These are phyloP conservation scores for Trichoderma cornu-damae DNA, from an alignment of 2,329 filamentous ascomycete species.

Conservation along the genomic window DNA sequence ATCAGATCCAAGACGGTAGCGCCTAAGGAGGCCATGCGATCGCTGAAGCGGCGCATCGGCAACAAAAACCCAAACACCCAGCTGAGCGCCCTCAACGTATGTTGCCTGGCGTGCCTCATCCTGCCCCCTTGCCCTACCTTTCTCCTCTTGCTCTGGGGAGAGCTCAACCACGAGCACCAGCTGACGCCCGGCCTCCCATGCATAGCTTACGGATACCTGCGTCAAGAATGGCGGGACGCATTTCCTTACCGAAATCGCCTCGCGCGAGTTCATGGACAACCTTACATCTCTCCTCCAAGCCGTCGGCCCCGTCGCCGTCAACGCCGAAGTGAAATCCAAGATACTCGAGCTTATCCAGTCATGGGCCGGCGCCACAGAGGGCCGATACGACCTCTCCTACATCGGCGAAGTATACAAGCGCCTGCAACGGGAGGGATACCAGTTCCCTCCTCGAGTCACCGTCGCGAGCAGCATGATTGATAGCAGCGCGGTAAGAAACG, in stretches of 20 bases:
- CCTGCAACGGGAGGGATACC: constrained; percentile 78
- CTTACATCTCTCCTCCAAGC: constrained; percentile 83
- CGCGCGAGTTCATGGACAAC: constrained; percentile 97
- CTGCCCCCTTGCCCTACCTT: neutral
- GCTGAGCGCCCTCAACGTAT: constrained; percentile 84
- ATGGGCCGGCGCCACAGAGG: constrained; percentile 87
- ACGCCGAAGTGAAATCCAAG: constrained; percentile 79
- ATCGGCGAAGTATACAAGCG: constrained; percentile 81
- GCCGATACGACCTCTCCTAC: constrained; percentile 75
- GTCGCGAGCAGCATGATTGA: constrained; percentile 98
- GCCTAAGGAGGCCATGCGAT: constrained; percentile 97
- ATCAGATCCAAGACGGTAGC: constrained; percentile 97
- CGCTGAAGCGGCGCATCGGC: constrained; percentile 86
- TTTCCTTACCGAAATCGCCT: constrained; percentile 92
- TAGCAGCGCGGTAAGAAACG: constrained; percentile 72
- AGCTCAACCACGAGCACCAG: neutral
- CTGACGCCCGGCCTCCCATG: neutral
- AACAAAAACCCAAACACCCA: constrained; percentile 98
- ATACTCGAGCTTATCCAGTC: constrained; percentile 90
- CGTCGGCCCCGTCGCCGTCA: constrained; percentile 66
- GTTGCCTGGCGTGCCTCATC: constrained; percentile 20
- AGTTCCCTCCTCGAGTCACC: constrained; percentile 79
- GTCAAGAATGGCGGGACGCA: constrained; percentile 97
- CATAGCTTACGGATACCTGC: constrained; percentile 90
- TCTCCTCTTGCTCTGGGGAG: too few relatives aligned